Conservation (phyloP, 2,329 filamentous ascomycete species). For the Coniochaeta pulveracea region DNA sequence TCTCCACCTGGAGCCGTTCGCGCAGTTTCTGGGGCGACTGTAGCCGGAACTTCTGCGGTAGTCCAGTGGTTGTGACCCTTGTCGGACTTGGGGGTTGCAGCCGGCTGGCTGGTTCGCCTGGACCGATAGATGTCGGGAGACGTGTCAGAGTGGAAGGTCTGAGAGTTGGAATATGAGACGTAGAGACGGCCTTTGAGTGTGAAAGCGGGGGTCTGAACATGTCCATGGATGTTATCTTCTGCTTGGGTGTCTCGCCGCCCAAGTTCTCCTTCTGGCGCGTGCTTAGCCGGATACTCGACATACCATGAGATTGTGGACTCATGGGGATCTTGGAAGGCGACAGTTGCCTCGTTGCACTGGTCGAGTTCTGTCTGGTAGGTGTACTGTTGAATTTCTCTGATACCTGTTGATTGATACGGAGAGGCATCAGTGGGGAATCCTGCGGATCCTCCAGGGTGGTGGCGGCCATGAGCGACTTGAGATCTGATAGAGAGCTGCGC, state of each 20-base stretch:
- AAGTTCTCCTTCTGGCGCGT: constrained; percentile 40
- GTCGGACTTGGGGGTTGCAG: constrained; percentile 24
- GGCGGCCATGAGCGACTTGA: constrained; percentile 53
- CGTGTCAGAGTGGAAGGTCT: constrained; percentile 24
- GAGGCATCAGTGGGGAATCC: constrained; percentile 28
- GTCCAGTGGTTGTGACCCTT: constrained; percentile 24
- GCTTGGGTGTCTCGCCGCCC: constrained; percentile 13
- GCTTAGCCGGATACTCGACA: constrained; percentile 20
- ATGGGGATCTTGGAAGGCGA: constrained; percentile 40
- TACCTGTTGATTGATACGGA: constrained; percentile 40
- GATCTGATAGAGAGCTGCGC: constrained; percentile 82
- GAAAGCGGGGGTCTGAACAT: constrained; percentile 10
- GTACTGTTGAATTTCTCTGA: constrained; percentile 46
- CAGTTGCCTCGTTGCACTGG: constrained; percentile 25
- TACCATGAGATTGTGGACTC: constrained; percentile 33
- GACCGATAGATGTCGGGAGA: constrained; percentile 14
- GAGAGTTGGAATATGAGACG: constrained; percentile 43
- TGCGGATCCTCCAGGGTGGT: constrained; percentile 37
- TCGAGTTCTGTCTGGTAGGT: too few species aligned
- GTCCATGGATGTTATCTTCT: constrained; percentile 11
- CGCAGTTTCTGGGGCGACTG: constrained; percentile 67
- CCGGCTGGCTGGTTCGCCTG: constrained; percentile 16
- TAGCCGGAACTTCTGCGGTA: constrained; percentile 47
- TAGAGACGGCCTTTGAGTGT: constrained; percentile 39
- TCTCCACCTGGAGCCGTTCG: constrained; percentile 76